Percentiles rank a stretch among this genome's conserved stretches.
phyloP scores from a whole-genome alignment of 257 asterid species.

The Perilla frutescens region DNA sequence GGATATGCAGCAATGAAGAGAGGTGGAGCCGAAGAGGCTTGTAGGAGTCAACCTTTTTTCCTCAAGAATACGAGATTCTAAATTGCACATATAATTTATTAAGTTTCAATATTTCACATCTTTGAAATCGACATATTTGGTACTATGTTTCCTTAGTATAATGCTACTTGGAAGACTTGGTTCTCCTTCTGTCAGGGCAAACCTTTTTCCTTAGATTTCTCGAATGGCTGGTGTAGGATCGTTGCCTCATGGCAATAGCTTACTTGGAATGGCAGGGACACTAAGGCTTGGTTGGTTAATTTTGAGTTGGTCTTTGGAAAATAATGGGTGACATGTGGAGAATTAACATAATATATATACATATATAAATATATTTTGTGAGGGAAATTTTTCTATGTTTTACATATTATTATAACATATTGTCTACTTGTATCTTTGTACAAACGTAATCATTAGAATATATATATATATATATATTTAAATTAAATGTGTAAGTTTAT shows the following conservation, averaged over 20 bases:
- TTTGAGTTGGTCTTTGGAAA: background rate
- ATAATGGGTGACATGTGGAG: background rate
- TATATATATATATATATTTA: background rate
- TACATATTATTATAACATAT: background rate
- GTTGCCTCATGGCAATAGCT: background rate
- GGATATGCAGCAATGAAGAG: background rate
- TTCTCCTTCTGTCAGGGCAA: background rate
- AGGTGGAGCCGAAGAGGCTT: background rate
- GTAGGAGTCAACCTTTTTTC: background rate
- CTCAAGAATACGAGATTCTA: background rate
- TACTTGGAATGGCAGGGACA: constrained; percentile 21
- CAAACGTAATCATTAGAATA: background rate
- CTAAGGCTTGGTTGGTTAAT: background rate
- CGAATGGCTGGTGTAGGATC: constrained; percentile 1
- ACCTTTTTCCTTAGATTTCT: constrained; percentile 18
- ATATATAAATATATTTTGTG: background rate
- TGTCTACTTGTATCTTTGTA: background rate
- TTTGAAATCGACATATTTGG: background rate
- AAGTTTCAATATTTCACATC: background rate
- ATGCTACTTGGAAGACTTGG: constrained; percentile 11
- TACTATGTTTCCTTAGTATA: background rate
- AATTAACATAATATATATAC: background rate
- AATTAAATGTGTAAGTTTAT: background rate
- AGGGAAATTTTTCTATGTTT: background rate
- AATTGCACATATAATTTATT: background rate